Evolutionary conservation across 2,329 filamentous ascomycete species (phyloP).

Genomic region (Colletotrichum viniferum): DNA sequence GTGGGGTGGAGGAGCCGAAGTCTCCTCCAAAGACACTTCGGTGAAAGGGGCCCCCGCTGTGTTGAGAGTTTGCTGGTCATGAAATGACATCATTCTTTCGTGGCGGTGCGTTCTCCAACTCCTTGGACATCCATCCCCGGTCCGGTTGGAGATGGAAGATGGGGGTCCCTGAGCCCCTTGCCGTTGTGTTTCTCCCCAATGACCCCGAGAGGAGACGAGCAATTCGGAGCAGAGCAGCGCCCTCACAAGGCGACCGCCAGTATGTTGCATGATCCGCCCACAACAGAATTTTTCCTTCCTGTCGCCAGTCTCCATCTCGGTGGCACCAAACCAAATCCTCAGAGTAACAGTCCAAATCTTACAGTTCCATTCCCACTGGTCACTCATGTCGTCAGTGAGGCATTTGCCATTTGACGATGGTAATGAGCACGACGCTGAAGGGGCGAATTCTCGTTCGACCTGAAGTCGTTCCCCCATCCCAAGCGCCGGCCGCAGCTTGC

Average conservation of each 20-base stretch:
- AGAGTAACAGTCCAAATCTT: not conserved
- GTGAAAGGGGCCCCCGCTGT: not conserved
- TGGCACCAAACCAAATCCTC: not conserved
- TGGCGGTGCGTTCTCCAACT: slow-evolving; percentile 11
- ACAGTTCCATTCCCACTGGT: slow-evolving; percentile 14
- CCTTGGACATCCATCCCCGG: not conserved
- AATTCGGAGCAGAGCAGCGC: not conserved
- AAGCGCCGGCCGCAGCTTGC: not conserved
- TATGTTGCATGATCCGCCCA: not conserved
- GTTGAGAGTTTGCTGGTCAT: not conserved
- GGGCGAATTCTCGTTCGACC: not conserved
- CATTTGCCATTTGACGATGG: slow-evolving; percentile 11
- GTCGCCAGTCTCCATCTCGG: not conserved
- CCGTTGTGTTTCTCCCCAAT: not conserved
- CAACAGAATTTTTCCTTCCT: not conserved
- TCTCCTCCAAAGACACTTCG: slow-evolving; percentile 1
- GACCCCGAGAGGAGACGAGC: not conserved
- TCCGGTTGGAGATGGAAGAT: not conserved
- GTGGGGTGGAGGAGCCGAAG: slow-evolving; percentile 10
- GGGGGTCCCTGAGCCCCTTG: not conserved
- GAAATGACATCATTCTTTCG: slow-evolving; percentile 16
- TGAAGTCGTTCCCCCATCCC: not conserved
- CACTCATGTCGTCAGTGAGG: slow-evolving; percentile 12
- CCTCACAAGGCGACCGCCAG: not conserved
- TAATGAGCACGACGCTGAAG: not conserved